Base-by-base conservation (phyloP, 768 basidiomycete species). In the Boletus rubropictus region DNA sequence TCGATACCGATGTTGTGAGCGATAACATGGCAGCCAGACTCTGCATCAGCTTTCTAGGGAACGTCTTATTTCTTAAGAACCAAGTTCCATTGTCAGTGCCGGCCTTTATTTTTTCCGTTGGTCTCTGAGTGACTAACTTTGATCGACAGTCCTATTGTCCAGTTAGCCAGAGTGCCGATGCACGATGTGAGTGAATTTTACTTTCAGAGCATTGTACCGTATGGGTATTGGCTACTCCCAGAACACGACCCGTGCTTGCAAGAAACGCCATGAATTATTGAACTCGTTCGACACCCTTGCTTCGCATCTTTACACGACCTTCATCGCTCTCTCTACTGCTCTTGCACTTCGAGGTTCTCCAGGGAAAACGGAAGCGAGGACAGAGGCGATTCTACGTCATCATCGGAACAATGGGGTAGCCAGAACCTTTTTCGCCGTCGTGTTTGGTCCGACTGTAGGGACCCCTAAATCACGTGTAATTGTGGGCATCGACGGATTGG, bases 241-340 rank as follows among this genome's bases (percentile, higher is more conserved):
- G 71, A 66, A 71, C 1, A 73, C 67, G 36, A 54, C 76, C 2
- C 73, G 77, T 8, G 74, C 77, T 12, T 64, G 72, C 9, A 88
- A 80, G 63, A 78, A 79, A 53, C 76, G 81, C 11, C 67, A 67
- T 5, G 85, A 88, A 24, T 64, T 89, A 1, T 61, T 89, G 12
- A 66, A 73, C 4, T 78, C 85, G 7, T 82, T 80, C 44, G 88
- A 89, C 57, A 82, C 78, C 1, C 74, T 90, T 17, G 68, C 79
- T 0, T 89, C 84, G 1, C 88, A 90, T 64, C 68, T 89, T 11
- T 71, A 76, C 43, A 86, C 86, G 0, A 88, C 88, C 0, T 89
- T 89, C 59, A 73, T 79, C 8, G 77, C 84, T 0, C 70, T 90
- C 5, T 84, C 86, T 1, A 81, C 80, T 0, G 82, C 87, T 0